Conservation (phyloP, 306 rosid genomes). For the Mimosa bimucronata region DNA sequence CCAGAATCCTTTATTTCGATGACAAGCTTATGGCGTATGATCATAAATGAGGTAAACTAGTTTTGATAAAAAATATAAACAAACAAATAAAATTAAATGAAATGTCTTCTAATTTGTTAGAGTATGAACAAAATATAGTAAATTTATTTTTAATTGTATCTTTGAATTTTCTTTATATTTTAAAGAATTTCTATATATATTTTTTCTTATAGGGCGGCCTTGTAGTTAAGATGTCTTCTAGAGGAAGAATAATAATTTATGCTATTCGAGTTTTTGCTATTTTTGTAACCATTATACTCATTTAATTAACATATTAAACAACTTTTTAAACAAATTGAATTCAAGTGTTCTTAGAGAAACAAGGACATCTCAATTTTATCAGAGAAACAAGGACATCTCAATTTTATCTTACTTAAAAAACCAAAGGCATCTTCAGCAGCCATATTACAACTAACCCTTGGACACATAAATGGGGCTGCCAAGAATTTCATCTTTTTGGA, state of each 20-base stretch:
- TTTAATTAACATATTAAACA: no score
- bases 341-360: no score
- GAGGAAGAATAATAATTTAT: not conserved
- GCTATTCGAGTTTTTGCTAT: no score
- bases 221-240: not conserved
- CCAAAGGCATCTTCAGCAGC: no score
- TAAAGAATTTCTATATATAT: not conserved
- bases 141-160: not conserved
- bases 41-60: not conserved
- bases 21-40: not conserved
- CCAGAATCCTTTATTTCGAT: not conserved
- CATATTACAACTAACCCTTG: no score
- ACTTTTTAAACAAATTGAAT: no score
- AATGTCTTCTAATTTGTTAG: not conserved
- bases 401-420: no score
- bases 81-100: not conserved
- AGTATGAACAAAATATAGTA: not conserved
- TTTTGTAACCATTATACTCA: no score
- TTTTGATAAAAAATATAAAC: not conserved
- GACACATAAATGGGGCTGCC: no score
- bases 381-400: no score
- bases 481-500: no score
- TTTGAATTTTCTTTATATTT: not conserved
- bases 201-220: not conserved
- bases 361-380: no score